Percentiles rank a stretch among this genome's conserved stretches.
Conservation (phyloP, 345 rosid genomes). For the Noccaea caerulescens region DNA sequence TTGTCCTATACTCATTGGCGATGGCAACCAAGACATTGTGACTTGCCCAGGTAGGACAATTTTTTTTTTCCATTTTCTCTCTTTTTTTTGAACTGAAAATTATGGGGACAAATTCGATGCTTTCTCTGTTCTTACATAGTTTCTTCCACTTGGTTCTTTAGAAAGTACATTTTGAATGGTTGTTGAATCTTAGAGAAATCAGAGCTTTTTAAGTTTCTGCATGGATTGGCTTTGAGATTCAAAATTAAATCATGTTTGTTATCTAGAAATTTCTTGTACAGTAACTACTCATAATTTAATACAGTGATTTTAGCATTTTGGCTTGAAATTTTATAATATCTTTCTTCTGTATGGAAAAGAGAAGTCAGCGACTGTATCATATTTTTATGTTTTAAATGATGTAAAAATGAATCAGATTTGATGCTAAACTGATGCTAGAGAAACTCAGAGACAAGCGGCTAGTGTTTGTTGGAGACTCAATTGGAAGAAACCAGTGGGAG, state of each 20-base stretch:
- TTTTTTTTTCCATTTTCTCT: no score
- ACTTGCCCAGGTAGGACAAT: slow-evolving; percentile 74
- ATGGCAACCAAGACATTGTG: slow-evolving; percentile 89
- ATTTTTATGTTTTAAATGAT: neutral
- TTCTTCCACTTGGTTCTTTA: slow-evolving; percentile 6
- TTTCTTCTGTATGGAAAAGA: neutral
- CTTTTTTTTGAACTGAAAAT: no score
- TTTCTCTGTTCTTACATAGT: slow-evolving; percentile 28
- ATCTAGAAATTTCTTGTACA: neutral
- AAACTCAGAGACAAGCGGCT: slow-evolving; percentile 64
- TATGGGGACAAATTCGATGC: neutral
- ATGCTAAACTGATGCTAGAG: slow-evolving; percentile 70
- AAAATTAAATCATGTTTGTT: neutral
- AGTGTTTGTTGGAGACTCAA: slow-evolving; percentile 87
- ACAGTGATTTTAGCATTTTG: neutral
- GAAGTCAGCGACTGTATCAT: neutral
- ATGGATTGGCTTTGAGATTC: neutral
- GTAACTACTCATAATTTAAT: neutral
- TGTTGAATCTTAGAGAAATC: no score
- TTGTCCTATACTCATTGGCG: slow-evolving; percentile 87
- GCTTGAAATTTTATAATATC: neutral
- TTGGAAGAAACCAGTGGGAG: slow-evolving; percentile 97
- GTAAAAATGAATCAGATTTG: slow-evolving; percentile 57
- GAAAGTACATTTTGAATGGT: no score
- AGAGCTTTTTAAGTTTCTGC: neutral